A percentile compares a stretch with the other conserved stretches of the same genome.
Conservation (phyloP, 345 rosid species). For the Corchorus olitorius region DNA sequence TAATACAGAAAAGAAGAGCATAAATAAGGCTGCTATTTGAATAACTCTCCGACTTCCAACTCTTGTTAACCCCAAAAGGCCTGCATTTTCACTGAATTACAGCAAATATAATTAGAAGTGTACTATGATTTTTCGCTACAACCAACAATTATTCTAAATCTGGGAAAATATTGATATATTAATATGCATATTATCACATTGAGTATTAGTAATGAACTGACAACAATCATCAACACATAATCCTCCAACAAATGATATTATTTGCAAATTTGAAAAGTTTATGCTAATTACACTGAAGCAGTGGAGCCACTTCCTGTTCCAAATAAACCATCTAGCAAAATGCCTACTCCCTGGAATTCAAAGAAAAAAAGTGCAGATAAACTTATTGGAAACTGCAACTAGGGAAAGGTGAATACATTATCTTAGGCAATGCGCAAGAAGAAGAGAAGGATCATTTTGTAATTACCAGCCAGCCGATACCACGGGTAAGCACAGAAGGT, state of each 20-base stretch:
- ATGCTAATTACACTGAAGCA: slow-evolving; percentile 67
- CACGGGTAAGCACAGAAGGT: slow-evolving; percentile 78
- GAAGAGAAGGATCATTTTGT: slow-evolving; percentile 17
- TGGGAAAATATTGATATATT: neutral
- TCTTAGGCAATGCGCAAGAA: neutral
- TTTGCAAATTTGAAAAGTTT: neutral
- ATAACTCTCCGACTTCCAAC: slow-evolving; percentile 84
- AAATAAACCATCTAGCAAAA: slow-evolving; percentile 62
- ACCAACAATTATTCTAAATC: neutral
- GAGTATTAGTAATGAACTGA: neutral
- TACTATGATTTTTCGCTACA: neutral
- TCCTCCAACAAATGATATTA: neutral
- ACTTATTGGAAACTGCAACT: slow-evolving; percentile 2
- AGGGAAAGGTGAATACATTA: neutral
- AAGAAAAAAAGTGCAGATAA: neutral
- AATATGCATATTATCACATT: neutral
- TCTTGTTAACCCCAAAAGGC: slow-evolving; percentile 84
- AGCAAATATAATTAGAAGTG: slow-evolving; percentile 20
- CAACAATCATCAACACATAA: neutral
- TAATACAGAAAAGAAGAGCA: slow-evolving; percentile 89
- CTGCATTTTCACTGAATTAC: slow-evolving; percentile 74
- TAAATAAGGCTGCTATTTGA: slow-evolving; percentile 76
- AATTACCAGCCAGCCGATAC: slow-evolving; percentile 76
- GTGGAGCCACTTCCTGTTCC: slow-evolving; percentile 70
- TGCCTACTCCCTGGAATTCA: slow-evolving; percentile 62